Base-by-base conservation (phyloP, 129 eudicot genomes). In the Pulicaria dysenterica region DNA sequence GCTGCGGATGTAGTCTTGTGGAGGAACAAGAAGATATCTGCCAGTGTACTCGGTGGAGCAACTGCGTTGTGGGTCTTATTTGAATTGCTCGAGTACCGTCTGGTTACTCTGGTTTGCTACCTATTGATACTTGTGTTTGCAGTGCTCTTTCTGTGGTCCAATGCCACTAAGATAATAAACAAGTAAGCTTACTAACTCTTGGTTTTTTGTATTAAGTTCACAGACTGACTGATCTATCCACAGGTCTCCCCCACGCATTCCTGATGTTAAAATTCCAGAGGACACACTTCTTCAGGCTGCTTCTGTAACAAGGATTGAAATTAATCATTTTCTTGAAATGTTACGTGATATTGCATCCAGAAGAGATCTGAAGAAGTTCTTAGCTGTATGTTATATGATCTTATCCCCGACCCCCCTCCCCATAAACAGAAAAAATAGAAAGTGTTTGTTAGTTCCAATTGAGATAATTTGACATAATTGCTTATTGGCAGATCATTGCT, bases 1-100 rank as follows among this genome's bases (percentile, higher is more conserved):
- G 96, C 90, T 82, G 93, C 96, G 76, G 94, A 90, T 78, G 70
- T 90, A 2, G 79, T 90, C 80, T 58, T 87, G 80, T 90, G 96
- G 96, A 90, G 94, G 81, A 85, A 87, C 88, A 90, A 90, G 87
- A 87, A 87, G 84, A 77, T 90, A 56, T 87, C 96, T 48, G 94
- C 89, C 24, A 56, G 79, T 19, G 88, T 85, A 34, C 90, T 90
- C 36, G 87, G 84, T 63, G 85, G 72, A 15, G 96, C 85, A 4
- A 90, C 96, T 48, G 93, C 83, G 4, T 71, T 85, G 34, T 90
- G 94, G 93, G 88, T 90, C 41, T 76, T 85, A 2, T 90, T 90
- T 59, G 96, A 83, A 64, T 50, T 87, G 79, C 85, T 87, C 0
- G 96, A 90, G 78, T 90, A 83, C 79, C 91, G 87, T 63, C 74